These are phyloP conservation scores for Sclerotinia nivalis DNA, from an alignment of 2,329 filamentous ascomycete genomes.

Conservation along the genomic window DNA sequence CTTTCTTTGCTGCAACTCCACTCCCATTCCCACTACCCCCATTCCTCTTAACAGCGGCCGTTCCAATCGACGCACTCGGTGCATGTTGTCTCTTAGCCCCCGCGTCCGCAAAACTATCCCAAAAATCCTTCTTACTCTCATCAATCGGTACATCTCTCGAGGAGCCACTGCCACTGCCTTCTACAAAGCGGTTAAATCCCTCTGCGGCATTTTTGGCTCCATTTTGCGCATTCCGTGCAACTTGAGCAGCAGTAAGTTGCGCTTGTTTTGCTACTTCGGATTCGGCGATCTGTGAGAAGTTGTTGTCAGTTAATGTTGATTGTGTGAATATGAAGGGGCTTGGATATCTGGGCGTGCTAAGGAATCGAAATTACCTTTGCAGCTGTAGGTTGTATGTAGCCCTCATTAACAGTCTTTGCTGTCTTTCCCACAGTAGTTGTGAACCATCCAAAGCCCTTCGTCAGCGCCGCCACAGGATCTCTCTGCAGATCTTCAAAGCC, in stretches of 20 bases:
- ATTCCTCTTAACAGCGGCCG: slow-evolving; percentile 39
- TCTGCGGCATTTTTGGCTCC: slow-evolving; percentile 76
- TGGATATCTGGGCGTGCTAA: background rate
- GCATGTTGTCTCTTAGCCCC: slow-evolving; percentile 26
- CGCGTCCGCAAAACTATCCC: slow-evolving; percentile 79
- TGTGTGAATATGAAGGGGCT: background rate
- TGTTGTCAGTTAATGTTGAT: slow-evolving; percentile 1
- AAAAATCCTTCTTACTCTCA: slow-evolving; percentile 78
- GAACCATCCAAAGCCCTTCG: slow-evolving; percentile 95
- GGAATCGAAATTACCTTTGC: slow-evolving; percentile 63
- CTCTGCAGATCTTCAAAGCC: slow-evolving; percentile 86
- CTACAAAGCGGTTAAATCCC: slow-evolving; percentile 82
- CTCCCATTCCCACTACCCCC: slow-evolving; percentile 25
- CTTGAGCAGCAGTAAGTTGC: slow-evolving; percentile 62
- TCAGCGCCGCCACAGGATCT: slow-evolving; percentile 84
- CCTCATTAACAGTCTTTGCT: slow-evolving; percentile 86
- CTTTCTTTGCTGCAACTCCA: slow-evolving; percentile 45
- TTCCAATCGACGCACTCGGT: slow-evolving; percentile 36
- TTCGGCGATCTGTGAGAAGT: slow-evolving; percentile 65
- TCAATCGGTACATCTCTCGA: slow-evolving; percentile 49
- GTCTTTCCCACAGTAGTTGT: slow-evolving; percentile 83
- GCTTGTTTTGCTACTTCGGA: slow-evolving; percentile 73
- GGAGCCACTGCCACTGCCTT: slow-evolving; percentile 54
- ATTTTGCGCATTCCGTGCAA: slow-evolving; percentile 64
- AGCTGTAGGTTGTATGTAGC: slow-evolving; percentile 89